These are phyloP conservation scores for Sphaerosporella brunnea DNA, from an alignment of 495 filamentous ascomycete genomes.

Conservation along the genomic window DNA sequence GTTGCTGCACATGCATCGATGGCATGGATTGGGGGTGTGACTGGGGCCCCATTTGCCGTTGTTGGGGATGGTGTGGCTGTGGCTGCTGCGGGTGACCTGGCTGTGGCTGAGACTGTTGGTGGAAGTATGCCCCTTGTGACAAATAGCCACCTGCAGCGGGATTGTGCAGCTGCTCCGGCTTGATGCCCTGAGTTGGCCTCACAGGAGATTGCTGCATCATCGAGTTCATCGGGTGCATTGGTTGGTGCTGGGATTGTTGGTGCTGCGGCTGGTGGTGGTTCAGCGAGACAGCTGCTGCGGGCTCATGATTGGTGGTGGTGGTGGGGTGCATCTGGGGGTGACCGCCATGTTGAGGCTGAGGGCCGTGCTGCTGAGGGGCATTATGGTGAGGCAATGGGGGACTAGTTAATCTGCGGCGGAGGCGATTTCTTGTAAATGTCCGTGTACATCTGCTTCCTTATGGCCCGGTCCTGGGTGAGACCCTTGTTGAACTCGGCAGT, in stretches of 20 bases:
- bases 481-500: conserved; percentile 79
- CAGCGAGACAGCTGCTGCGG: conserved; percentile 29
- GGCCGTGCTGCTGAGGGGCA: conserved; percentile 32
- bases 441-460: conserved; percentile 51
- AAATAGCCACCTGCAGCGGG: conserved; percentile 23
- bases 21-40: conserved; percentile 33
- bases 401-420: conserved; percentile 41
- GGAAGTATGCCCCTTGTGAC: conserved; percentile 24
- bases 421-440: conserved; percentile 52
- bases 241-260: conserved; percentile 25
- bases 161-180: conserved; percentile 25
- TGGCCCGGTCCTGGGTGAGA: conserved; percentile 53
- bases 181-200: conserved; percentile 22
- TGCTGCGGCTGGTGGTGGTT: conserved; percentile 28
- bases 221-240: conserved; percentile 24
- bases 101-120: conserved; percentile 30
- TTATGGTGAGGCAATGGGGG: conserved; percentile 14
- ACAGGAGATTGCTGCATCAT: conserved; percentile 28
- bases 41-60: conserved; percentile 28
- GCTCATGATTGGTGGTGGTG: conserved; percentile 14
- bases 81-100: conserved; percentile 34
- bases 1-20: conserved; percentile 35
- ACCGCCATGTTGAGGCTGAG: conserved; percentile 40
- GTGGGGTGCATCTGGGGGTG: conserved; percentile 31
- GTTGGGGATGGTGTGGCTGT: conserved; percentile 43